Evolutionary conservation across 2,329 filamentous ascomycete species (phyloP).

Genomic region (Lachnellula arida): DNA sequence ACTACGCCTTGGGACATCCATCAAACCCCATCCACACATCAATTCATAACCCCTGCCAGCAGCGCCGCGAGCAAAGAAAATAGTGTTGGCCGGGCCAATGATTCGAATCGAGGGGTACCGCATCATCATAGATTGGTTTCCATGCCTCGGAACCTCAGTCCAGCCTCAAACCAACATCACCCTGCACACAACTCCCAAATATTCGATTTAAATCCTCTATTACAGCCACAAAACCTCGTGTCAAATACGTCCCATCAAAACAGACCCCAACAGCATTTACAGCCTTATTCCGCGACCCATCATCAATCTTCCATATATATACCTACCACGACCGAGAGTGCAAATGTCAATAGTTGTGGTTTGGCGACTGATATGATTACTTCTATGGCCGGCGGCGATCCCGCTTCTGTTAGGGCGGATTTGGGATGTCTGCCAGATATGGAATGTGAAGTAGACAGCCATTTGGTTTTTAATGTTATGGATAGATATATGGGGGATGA

Average conservation of each 20-base stretch:
- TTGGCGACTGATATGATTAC: constrained; percentile 42
- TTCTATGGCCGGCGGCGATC: constrained; percentile 36
- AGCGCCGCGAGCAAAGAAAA: constrained; percentile 18
- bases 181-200: constrained; percentile 14
- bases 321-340: constrained; percentile 6
- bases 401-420: constrained; percentile 35
- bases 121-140: constrained; percentile 15
- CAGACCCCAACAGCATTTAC: constrained; percentile 15
- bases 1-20: constrained; percentile 22
- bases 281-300: constrained; percentile 11
- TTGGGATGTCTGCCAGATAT: constrained; percentile 36
- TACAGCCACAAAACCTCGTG: neutral
- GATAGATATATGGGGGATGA: constrained; percentile 36
- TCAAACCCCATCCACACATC: constrained; percentile 12
- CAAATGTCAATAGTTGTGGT: constrained; percentile 31
- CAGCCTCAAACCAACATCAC: constrained; percentile 9
- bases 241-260: neutral
- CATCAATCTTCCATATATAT: constrained; percentile 17
- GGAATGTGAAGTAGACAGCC: constrained; percentile 41
- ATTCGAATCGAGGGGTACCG: constrained; percentile 4
- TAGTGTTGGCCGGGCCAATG: constrained; percentile 10
- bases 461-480: constrained; percentile 40
- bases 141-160: constrained; percentile 15
- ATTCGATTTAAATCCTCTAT: constrained; percentile 15
- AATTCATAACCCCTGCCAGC: constrained; percentile 22